phyloP scores from a whole-genome alignment of 495 filamentous ascomycete species.

The Hyphodiscus hymeniophilus region DNA sequence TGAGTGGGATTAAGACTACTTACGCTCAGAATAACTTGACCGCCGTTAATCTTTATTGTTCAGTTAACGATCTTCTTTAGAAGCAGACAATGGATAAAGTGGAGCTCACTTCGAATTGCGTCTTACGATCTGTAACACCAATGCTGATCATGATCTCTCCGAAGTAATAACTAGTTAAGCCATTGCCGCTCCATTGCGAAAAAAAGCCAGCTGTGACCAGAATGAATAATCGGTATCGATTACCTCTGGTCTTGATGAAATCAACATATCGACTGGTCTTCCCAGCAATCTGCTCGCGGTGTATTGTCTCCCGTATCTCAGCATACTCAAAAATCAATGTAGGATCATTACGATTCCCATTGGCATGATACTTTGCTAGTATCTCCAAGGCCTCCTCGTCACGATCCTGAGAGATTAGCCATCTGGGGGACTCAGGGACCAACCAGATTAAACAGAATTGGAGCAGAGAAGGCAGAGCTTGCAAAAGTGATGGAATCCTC shows the following conservation, averaged over 20 bases:
- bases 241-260: constrained; percentile 60
- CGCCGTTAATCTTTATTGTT: no score
- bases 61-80: no score
- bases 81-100: no score
- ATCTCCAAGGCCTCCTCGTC: constrained; percentile 50
- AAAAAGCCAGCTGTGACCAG: constrained; percentile 51
- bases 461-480: constrained; percentile 40
- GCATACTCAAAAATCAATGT: constrained; percentile 51
- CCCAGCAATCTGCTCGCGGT: constrained; percentile 4
- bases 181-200: constrained; percentile 63
- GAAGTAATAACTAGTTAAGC: constrained; percentile 57
- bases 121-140: no score
- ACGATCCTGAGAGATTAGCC: constrained; percentile 54
- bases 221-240: constrained; percentile 52
- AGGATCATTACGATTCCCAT: constrained; percentile 43
- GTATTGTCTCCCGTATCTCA: constrained; percentile 30
- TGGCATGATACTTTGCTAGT: constrained; percentile 48
- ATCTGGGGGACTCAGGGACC: constrained; percentile 52
- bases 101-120: no score
- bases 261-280: constrained; percentile 35
- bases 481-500: constrained; percentile 43
- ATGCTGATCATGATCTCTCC: no score
- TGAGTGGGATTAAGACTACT: no score
- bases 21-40: no score
- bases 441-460: constrained; percentile 43